phyloP scores from a whole-genome alignment of 1,139 yeast genomes.

The Kodamaea sp. region DNA sequence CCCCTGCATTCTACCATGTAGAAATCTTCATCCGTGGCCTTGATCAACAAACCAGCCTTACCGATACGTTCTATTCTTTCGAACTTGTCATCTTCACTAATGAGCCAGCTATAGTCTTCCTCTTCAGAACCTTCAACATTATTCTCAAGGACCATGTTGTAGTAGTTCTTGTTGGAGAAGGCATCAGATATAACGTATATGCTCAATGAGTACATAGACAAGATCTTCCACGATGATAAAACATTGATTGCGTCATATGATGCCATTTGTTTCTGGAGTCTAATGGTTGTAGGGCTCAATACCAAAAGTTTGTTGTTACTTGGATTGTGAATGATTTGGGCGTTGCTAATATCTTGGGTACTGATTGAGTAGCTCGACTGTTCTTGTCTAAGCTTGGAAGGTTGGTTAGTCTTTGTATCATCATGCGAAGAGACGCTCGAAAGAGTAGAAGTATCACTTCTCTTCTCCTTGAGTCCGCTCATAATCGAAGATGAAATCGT shows the following conservation, averaged over 20 bases:
- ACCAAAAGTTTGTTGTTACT: slow-evolving; percentile 20
- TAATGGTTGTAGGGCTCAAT: slow-evolving; percentile 35
- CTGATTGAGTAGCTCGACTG: slow-evolving; percentile 14
- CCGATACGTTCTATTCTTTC: slow-evolving; percentile 42
- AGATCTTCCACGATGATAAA: slow-evolving; percentile 47
- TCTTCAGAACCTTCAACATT: slow-evolving; percentile 17
- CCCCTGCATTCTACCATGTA: slow-evolving; percentile 52
- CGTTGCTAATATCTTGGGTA: slow-evolving; percentile 15
- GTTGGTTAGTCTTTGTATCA: slow-evolving; percentile 8
- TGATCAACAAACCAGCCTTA: slow-evolving; percentile 46
- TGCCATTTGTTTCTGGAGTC: slow-evolving; percentile 42
- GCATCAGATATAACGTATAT: slow-evolving; percentile 31
- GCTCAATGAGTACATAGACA: slow-evolving; percentile 41
- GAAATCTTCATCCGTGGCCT: slow-evolving; percentile 29
- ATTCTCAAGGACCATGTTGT: slow-evolving; percentile 27
- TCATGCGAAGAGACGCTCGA: slow-evolving; percentile 33
- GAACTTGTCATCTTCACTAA: slow-evolving; percentile 32
- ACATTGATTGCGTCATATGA: slow-evolving; percentile 30
- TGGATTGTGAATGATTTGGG: slow-evolving; percentile 16
- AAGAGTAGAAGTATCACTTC: slow-evolving; percentile 38
- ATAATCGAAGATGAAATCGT: slow-evolving; percentile 43
- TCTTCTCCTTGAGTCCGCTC: slow-evolving; percentile 16
- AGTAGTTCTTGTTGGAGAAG: slow-evolving; percentile 28
- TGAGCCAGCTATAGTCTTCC: slow-evolving; percentile 34
- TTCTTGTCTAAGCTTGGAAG: slow-evolving; percentile 10